Evolutionary conservation across 306 rosid genomes (phyloP), one percentile per base, ranked within the genome.

Genomic region (Morella rubra): DNA sequence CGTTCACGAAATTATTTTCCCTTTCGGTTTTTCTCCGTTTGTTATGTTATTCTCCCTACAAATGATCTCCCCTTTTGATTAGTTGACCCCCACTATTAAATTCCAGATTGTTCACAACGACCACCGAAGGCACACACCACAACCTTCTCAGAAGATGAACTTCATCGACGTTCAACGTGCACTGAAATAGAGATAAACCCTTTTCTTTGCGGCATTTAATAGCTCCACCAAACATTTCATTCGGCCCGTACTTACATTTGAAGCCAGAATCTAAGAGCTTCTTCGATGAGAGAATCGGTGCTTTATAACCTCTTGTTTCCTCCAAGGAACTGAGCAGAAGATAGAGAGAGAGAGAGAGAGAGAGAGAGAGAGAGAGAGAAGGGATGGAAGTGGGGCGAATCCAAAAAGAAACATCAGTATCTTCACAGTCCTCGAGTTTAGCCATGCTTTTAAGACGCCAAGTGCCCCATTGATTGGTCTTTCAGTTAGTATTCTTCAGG

Each of bases 211-310:
- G 83, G 73, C 82, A 83, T 10, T 79, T 68, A 58, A 88, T 85
- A 76, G 91, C 83, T 55, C 78, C 90, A 0, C 69, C 77, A 13
- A 85, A 64, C 82, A 78, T 86, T 45, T 86, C 85, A 51, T 85
- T 89, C 42, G 85, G 18, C 52, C 90, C 81, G 61, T 88, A 71
- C 65, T 83, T 83, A 37, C 73, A 88, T 58, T 78, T 18, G n/a
- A 90, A 88, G 50, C 90, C 93, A 20, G 73, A 71, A 76, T 86
- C 88, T 56, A 76, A 53, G 41, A 86, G 85, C 75, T 86, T 86
- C 81, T 88, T 86, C 19, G 96, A 80, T 62, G 73, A 83, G 18
- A 85, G 45, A 74, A 47, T 18, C 47, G 87, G 74, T 7, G 46
- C 4, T 72, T 32, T 77, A 1, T 0, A 12, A 49, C 84, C 82